These are phyloP conservation scores for Apiospora saccharicola DNA, from an alignment of 2,329 filamentous ascomycete species.

Conservation along the genomic window DNA sequence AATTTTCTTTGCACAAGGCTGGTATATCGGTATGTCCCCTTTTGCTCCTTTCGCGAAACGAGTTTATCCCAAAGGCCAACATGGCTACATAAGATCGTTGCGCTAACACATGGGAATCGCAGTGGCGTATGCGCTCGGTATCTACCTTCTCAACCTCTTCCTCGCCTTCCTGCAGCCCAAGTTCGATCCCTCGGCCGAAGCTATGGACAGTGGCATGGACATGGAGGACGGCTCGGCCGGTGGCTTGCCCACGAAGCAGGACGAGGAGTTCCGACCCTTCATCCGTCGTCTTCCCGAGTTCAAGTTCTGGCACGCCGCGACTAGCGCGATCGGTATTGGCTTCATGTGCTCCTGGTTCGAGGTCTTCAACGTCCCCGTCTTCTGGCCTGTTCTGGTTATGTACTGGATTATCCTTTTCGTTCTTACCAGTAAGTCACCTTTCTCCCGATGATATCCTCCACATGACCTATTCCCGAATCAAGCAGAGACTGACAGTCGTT, in stretches of 20 bases:
- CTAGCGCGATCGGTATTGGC: slow-evolving; percentile 81
- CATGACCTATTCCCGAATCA: slow-evolving; percentile 25
- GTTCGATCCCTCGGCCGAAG: slow-evolving; percentile 95
- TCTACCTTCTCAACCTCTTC: slow-evolving; percentile 99
- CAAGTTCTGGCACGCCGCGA: slow-evolving; percentile 99
- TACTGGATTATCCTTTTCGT: slow-evolving; percentile 98
- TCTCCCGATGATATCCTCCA: not conserved
- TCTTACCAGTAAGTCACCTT: slow-evolving; percentile 79
- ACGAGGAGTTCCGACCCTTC: slow-evolving; percentile 98
- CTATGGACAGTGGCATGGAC: slow-evolving; percentile 91
- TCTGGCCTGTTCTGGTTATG: slow-evolving; percentile 98
- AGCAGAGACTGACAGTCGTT: not conserved
- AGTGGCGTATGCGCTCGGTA: slow-evolving; percentile 98
- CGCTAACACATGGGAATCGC: slow-evolving; percentile 30
- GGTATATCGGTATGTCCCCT: slow-evolving; percentile 84
- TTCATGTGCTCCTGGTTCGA: slow-evolving; percentile 93
- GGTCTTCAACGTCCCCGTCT: slow-evolving; percentile 95
- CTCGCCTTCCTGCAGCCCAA: slow-evolving; percentile 98
- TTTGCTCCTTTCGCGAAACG: not conserved
- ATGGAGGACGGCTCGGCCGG: slow-evolving; percentile 91
- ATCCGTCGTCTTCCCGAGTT: slow-evolving; percentile 96
- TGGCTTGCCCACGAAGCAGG: slow-evolving; percentile 88
- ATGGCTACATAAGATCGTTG: not conserved
- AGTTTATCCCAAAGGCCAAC: not conserved
- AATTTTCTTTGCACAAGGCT: slow-evolving; percentile 92